Evolutionary conservation across 495 filamentous ascomycete genomes (phyloP).

Genomic region (Tricharina praecox): DNA sequence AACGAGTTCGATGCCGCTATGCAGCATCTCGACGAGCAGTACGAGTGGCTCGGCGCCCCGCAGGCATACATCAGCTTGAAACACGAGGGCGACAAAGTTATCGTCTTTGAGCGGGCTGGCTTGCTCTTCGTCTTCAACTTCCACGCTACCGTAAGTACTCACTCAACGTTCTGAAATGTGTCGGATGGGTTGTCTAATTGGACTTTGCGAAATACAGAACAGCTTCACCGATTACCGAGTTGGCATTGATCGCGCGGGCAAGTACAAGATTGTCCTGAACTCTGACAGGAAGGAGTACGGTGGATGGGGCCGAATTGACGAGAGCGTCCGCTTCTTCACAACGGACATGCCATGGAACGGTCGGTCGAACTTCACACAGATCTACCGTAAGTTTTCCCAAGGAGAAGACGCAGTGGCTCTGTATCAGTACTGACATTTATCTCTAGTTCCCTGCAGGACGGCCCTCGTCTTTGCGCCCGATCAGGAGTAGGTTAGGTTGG

Average conservation of each 20-base stretch:
- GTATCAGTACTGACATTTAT: no score
- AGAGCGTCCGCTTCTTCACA: slow-evolving; percentile 72
- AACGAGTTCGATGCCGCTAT: slow-evolving; percentile 89
- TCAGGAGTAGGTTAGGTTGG: no score
- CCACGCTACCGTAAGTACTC: slow-evolving; percentile 41
- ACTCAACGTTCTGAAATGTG: neutral
- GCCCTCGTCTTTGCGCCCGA: slow-evolving; percentile 54
- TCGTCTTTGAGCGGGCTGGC: slow-evolving; percentile 87
- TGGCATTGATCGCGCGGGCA: slow-evolving; percentile 67
- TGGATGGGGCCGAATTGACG: slow-evolving; percentile 59
- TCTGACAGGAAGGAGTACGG: slow-evolving; percentile 63
- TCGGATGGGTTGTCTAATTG: neutral
- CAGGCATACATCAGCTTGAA: slow-evolving; percentile 90
- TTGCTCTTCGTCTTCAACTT: slow-evolving; percentile 95
- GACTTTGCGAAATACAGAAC: slow-evolving; percentile 23
- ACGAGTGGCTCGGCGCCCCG: slow-evolving; percentile 74
- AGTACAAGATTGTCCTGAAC: slow-evolving; percentile 76
- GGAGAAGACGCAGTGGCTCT: no score
- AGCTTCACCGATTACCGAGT: slow-evolving; percentile 89
- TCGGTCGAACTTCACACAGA: slow-evolving; percentile 72
- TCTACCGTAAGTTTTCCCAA: slow-evolving; percentile 45
- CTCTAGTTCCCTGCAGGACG: slow-evolving; percentile 51
- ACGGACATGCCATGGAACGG: slow-evolving; percentile 79
- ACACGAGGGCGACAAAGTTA: slow-evolving; percentile 84
- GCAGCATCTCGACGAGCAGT: slow-evolving; percentile 72